Evolutionary conservation across 139 green algal genomes (phyloP).

Genomic region (Chlorella sp.): DNA sequence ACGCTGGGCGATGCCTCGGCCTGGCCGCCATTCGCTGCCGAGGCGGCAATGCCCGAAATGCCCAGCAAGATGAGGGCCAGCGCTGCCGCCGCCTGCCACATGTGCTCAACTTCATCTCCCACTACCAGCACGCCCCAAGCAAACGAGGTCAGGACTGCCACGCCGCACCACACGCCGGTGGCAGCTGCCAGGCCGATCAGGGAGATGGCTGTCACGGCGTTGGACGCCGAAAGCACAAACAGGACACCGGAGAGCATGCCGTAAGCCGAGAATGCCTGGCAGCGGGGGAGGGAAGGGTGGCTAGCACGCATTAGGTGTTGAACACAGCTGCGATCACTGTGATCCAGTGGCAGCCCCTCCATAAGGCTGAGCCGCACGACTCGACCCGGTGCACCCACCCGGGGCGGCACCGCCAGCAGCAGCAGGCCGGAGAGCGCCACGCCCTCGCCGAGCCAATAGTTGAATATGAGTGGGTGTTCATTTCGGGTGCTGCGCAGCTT

Average conservation of each 20-base stretch:
- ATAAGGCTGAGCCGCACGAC: too few relatives aligned
- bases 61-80: constrained; percentile 37
- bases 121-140: constrained; percentile 27
- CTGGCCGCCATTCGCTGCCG: neutral
- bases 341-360: neutral
- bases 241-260: constrained; percentile 38
- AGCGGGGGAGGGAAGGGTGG: neutral
- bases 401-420: constrained; percentile 1
- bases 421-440: neutral
- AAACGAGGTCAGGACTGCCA: constrained; percentile 38
- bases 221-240: constrained; percentile 25
- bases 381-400: neutral
- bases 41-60: constrained; percentile 18
- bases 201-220: constrained; percentile 33
- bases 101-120: constrained; percentile 3
- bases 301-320: too few relatives aligned
- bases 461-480: constrained; percentile 12
- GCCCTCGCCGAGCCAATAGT: constrained; percentile 25
- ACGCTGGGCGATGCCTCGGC: too few relatives aligned
- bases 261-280: constrained; percentile 32
- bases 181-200: constrained; percentile 31
- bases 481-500: constrained; percentile 16
- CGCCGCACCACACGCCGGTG: constrained; percentile 43
- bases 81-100: neutral
- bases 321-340: neutral